These are phyloP conservation scores for Alliaria petiolata DNA, from an alignment of 345 rosid species.

Conservation along the genomic window DNA sequence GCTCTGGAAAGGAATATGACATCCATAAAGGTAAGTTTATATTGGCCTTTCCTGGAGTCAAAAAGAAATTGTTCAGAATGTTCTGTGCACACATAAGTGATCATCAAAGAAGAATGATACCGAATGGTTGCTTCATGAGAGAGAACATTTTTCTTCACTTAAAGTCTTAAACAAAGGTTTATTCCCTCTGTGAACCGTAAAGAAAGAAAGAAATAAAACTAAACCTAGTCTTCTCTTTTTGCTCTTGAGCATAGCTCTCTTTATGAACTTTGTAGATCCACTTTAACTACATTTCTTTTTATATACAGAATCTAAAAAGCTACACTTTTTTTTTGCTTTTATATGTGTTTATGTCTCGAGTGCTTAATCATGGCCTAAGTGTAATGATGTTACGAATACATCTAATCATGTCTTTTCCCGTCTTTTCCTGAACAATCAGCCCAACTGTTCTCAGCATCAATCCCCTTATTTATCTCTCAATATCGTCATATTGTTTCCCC, in stretches of 20 bases:
- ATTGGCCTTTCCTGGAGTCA: slow-evolving; percentile 17
- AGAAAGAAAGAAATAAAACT: slow-evolving; percentile 2
- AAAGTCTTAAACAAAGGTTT: slow-evolving; percentile 20
- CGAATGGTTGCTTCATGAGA: slow-evolving; percentile 32
- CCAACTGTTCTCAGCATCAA: slow-evolving; percentile 7
- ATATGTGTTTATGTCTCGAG: slow-evolving; percentile 30
- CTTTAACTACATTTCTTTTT: slow-evolving; percentile 18
- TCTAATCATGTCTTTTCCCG: slow-evolving; percentile 25
- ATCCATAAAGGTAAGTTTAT: slow-evolving; percentile 3
- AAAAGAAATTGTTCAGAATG: slow-evolving; percentile 17
- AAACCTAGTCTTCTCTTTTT: slow-evolving; percentile 27
- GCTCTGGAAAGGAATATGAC: slow-evolving; percentile 24
- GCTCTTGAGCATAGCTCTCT: slow-evolving; percentile 25
- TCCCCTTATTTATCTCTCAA: slow-evolving; percentile 19
- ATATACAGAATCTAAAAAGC: slow-evolving; percentile 15
- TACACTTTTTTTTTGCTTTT: slow-evolving; percentile 12
- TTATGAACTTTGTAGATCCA: slow-evolving; percentile 14
- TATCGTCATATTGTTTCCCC: background rate
- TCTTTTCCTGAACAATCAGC: slow-evolving; percentile 5
- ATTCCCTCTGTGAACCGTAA: slow-evolving; percentile 22
- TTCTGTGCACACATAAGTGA: slow-evolving; percentile 20
- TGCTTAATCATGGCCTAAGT: slow-evolving; percentile 34
- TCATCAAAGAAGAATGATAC: slow-evolving; percentile 36
- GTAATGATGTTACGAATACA: slow-evolving; percentile 31
- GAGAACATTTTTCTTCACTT: slow-evolving; percentile 18